Evolutionary conservation across 2,329 filamentous ascomycete species (phyloP).

Genomic region (Trichoderma koningii): DNA sequence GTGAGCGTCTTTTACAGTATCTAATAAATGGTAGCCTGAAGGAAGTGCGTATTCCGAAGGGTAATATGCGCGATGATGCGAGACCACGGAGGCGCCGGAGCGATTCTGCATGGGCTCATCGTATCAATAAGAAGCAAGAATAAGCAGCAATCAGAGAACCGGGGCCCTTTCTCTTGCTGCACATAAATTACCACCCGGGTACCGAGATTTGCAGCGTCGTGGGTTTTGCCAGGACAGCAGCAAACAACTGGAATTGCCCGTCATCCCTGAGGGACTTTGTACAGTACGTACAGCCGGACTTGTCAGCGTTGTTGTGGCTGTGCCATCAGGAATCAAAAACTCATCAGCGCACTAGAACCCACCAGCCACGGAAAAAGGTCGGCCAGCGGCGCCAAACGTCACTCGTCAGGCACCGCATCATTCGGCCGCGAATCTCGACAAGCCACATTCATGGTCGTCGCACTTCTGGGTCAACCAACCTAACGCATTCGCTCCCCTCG

Average conservation of each 20-base stretch:
- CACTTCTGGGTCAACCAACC: slow-evolving; percentile 29
- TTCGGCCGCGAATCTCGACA: slow-evolving; percentile 33
- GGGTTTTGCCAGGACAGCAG: background rate
- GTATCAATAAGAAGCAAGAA: slow-evolving; percentile 4
- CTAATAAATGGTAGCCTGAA: background rate
- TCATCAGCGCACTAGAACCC: background rate
- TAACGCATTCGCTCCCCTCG: slow-evolving; percentile 4
- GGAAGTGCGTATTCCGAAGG: background rate
- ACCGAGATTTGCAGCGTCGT: slow-evolving; percentile 21
- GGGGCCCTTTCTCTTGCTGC: background rate
- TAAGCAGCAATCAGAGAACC: slow-evolving; percentile 10
- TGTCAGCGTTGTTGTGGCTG: slow-evolving; percentile 28
- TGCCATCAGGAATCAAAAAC: slow-evolving; percentile 28
- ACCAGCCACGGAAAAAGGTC: slow-evolving; percentile 41
- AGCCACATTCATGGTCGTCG: slow-evolving; percentile 34
- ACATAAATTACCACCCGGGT: slow-evolving; percentile 20
- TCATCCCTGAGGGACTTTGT: slow-evolving; percentile 18
- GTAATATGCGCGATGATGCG: slow-evolving; percentile 15
- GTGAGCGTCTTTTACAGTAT: background rate
- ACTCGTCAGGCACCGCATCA: slow-evolving; percentile 41
- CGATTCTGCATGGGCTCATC: slow-evolving; percentile 11
- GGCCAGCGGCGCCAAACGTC: slow-evolving; percentile 40
- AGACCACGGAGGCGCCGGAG: slow-evolving; percentile 22
- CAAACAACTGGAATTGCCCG: background rate
- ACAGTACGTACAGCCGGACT: slow-evolving; percentile 10